Evolutionary conservation across 2,329 filamentous ascomycete species (phyloP), one percentile per base, ranked within the genome.

Genomic region (Cadophora sp.): DNA sequence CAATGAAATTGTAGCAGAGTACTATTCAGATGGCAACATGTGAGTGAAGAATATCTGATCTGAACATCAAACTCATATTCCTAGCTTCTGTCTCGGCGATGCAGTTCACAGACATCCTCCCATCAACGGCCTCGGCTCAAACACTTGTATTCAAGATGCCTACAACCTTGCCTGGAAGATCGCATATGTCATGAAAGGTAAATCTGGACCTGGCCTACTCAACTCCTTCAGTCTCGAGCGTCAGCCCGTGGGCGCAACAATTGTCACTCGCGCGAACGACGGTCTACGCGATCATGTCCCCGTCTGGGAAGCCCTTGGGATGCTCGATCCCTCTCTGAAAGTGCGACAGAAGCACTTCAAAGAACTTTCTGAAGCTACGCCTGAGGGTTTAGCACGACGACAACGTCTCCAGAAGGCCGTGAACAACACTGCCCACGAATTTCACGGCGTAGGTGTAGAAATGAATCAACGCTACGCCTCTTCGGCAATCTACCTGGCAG

Each of bases 1-100:
- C 73, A 89, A 89, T 71, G 88, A 90, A 75, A 86, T 81, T 5
- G 84, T 89, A 0, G 88, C 87, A 0, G 84, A 88, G 74, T 77
- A 80, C 14, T 90, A 89, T 71, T 68, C 74, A 26, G 69, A 71
- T 40, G 73, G 68, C 3, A 73, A 67, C 56, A 83, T 81, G 48
- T 75, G 64, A 62, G 71, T 58, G 7, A 4, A 24, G 22, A 22
- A 24, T 31, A 22, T 14, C 29, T 3, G 8, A 9, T 4, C n/a
- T 24, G 4, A 27, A 22, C 0, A 1, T 2, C 11, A 1, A n/a
- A 12, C 24, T 61, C 43, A 69, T 46, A 48, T 50, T 22, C 43
- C 6, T 14, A 75, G 73, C 19, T 83, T 86, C 76, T 87, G 85
- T 68, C 78, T 89, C 6, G 86, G 87, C 11, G 87, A 89, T 69